Conservation (phyloP, 257 asterid species). For the Echium plantagineum region DNA sequence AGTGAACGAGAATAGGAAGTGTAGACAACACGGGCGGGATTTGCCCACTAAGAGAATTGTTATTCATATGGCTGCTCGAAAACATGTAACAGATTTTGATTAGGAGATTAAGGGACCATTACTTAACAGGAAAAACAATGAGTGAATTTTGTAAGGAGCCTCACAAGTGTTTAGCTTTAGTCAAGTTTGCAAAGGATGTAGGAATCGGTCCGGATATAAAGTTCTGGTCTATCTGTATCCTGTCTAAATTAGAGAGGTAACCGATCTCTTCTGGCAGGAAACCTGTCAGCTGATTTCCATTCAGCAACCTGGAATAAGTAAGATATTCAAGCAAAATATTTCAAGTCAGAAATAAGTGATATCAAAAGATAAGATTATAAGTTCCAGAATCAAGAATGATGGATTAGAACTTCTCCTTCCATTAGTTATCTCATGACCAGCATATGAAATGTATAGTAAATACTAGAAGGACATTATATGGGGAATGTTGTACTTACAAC, state of each 20-base stretch:
- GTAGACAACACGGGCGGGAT: slow-evolving; percentile 71
- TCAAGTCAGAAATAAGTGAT: neutral
- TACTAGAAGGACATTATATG: slow-evolving; percentile 2
- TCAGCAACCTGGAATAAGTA: slow-evolving; percentile 61
- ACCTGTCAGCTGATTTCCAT: slow-evolving; percentile 87
- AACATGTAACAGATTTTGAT: slow-evolving; percentile 10
- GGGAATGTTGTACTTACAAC: slow-evolving; percentile 46
- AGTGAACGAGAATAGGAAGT: slow-evolving; percentile 80
- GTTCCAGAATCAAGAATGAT: neutral
- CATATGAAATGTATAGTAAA: neutral
- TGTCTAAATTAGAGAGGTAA: slow-evolving; percentile 57
- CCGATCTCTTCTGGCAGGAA: slow-evolving; percentile 93
- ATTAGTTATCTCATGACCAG: neutral
- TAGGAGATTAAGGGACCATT: neutral
- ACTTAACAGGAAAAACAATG: neutral
- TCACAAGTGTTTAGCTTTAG: slow-evolving; percentile 60
- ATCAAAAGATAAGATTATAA: no score
- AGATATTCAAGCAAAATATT: slow-evolving; percentile 3
- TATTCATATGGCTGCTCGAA: slow-evolving; percentile 90
- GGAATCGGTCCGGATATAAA: slow-evolving; percentile 82
- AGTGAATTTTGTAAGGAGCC: slow-evolving; percentile 10
- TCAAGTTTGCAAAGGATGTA: slow-evolving; percentile 61
- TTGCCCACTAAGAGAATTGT: slow-evolving; percentile 82
- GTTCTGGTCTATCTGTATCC: slow-evolving; percentile 93
- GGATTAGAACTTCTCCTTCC: neutral